phyloP scores from a whole-genome alignment of 2,329 filamentous ascomycete genomes.

The Dactylellina drechsleri region DNA sequence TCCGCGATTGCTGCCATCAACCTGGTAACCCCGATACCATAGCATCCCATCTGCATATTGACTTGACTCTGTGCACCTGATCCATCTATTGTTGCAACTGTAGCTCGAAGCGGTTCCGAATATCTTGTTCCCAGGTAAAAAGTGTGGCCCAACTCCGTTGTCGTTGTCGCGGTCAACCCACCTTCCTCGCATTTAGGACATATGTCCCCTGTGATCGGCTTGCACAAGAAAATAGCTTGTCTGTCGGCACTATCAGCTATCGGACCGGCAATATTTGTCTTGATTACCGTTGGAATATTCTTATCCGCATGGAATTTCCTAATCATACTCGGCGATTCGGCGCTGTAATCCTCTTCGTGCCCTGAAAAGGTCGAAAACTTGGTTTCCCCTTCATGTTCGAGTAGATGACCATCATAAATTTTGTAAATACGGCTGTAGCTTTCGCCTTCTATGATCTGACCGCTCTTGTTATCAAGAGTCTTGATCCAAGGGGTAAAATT shows the following conservation, averaged over 20 bases:
- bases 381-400: constrained; percentile 40
- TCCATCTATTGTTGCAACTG: constrained; percentile 64
- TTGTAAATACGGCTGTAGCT: constrained; percentile 45
- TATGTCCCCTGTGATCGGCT: constrained; percentile 69
- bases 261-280: constrained; percentile 58
- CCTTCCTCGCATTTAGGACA: constrained; percentile 77
- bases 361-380: constrained; percentile 52
- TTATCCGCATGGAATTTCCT: constrained; percentile 40
- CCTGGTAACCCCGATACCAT: constrained; percentile 91
- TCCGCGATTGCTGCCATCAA: constrained; percentile 88
- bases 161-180: constrained; percentile 72
- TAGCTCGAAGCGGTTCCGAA: constrained; percentile 76
- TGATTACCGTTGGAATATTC: constrained; percentile 37
- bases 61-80: constrained; percentile 61
- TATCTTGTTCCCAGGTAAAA: constrained; percentile 94
- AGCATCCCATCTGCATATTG: constrained; percentile 91
- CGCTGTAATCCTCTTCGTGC: constrained; percentile 44
- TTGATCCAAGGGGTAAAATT: constrained; percentile 59
- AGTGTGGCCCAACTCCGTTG: constrained; percentile 92
- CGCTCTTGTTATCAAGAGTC: constrained; percentile 38
- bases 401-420: constrained; percentile 46
- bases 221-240: constrained; percentile 41
- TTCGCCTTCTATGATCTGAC: constrained; percentile 40
- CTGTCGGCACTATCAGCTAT: constrained; percentile 61
- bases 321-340: constrained; percentile 47